A percentile compares a stretch with the other conserved stretches of the same genome.
Evolutionary conservation across 2,329 filamentous ascomycete genomes (phyloP).

Genomic region (Clonostachys rosea): DNA sequence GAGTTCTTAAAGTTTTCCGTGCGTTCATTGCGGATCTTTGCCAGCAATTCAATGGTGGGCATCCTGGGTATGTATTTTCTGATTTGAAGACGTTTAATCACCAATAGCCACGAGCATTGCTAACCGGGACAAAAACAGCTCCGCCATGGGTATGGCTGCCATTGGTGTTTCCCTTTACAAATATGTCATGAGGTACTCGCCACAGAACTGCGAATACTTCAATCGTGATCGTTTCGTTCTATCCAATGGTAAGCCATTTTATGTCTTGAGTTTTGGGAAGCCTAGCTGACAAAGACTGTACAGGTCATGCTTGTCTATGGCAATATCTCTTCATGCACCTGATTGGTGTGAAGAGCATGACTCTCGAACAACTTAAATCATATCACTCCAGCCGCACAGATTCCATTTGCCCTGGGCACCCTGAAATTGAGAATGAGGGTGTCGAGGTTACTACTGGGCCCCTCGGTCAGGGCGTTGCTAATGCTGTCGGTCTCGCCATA

Average conservation of each 20-base stretch:
- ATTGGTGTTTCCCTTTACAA: slow-evolving; percentile 58
- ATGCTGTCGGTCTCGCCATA: slow-evolving; percentile 54
- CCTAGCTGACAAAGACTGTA: background rate
- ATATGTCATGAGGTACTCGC: slow-evolving; percentile 57
- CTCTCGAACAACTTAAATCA: slow-evolving; percentile 49
- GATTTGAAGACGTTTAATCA: background rate
- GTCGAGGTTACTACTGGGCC: slow-evolving; percentile 57
- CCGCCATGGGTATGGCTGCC: slow-evolving; percentile 55
- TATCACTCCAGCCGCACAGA: slow-evolving; percentile 40
- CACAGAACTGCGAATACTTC: slow-evolving; percentile 48
- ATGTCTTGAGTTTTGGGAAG: too few relatives aligned
- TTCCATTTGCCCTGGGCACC: slow-evolving; percentile 48
- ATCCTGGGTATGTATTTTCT: slow-evolving; percentile 53
- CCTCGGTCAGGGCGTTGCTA: slow-evolving; percentile 55
- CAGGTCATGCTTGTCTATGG: slow-evolving; percentile 45
- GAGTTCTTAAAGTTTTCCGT: slow-evolving; percentile 56
- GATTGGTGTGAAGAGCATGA: slow-evolving; percentile 48
- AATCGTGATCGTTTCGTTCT: slow-evolving; percentile 60
- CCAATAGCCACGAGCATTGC: background rate
- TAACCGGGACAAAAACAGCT: background rate
- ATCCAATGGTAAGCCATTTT: slow-evolving; percentile 41
- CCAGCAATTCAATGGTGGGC: slow-evolving; percentile 65
- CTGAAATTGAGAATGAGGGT: slow-evolving; percentile 52
- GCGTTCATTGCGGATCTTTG: slow-evolving; percentile 63
- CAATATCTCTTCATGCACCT: slow-evolving; percentile 50